phyloP scores from a whole-genome alignment of 192 early-diverging fungal species.

The Backusella morwellensis region DNA sequence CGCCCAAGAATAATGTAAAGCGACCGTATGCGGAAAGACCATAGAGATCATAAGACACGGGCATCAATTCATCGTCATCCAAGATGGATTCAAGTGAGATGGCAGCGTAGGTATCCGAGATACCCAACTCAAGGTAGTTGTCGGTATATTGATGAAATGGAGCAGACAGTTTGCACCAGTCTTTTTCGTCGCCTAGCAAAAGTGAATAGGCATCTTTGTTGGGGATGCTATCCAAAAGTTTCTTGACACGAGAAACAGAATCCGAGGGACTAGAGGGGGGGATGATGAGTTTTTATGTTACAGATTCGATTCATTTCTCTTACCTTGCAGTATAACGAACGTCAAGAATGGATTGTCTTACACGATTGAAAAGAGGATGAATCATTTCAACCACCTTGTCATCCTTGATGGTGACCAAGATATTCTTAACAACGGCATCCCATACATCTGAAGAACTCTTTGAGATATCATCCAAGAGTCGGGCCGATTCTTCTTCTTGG shows the following conservation, averaged over 20 bases:
- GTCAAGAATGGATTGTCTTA: constrained; percentile 38
- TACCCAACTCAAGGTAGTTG: constrained; percentile 6
- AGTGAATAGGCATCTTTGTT: constrained; percentile 6
- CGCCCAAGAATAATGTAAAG: constrained; percentile 40
- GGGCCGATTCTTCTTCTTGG: background rate
- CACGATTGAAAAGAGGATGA: constrained; percentile 1
- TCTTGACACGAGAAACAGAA: constrained; percentile 38
- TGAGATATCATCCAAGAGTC: background rate
- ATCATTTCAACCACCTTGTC: background rate
- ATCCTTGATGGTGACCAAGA: background rate
- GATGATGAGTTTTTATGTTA: background rate
- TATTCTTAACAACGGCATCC: background rate
- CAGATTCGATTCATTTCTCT: background rate
- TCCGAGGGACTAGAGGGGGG: constrained; percentile 41
- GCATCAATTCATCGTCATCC: constrained; percentile 25
- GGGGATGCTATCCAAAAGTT: constrained; percentile 12
- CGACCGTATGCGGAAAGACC: constrained; percentile 49
- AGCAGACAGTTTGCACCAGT: constrained; percentile 40
- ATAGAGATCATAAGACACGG: constrained; percentile 45
- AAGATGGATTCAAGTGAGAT: background rate
- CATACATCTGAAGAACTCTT: background rate
- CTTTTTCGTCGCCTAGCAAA: constrained; percentile 34
- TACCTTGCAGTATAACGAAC: constrained; percentile 39
- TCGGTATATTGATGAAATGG: constrained; percentile 30
- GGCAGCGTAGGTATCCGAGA: constrained; percentile 14